Percentiles rank a stretch among this genome's conserved stretches.
Conservation (phyloP, 2,329 filamentous ascomycete genomes). For the Zymoseptoria crescenta region DNA sequence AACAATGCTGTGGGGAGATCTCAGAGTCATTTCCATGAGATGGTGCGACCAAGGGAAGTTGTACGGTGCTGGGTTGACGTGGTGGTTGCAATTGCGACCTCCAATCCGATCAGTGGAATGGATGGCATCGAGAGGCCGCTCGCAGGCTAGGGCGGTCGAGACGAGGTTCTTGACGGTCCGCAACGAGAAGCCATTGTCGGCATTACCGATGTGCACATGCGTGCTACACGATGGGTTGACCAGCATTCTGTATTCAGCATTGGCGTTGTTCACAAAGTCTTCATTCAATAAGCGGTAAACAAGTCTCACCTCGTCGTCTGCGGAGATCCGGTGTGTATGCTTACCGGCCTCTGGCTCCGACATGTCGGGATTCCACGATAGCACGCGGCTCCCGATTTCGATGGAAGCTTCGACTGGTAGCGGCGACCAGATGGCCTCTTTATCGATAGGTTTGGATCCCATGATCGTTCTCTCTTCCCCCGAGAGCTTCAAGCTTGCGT, state of each 20-base stretch:
- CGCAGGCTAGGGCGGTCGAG: not conserved
- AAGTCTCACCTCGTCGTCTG: not conserved
- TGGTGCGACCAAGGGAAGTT: slow-evolving; percentile 10
- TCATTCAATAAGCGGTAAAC: not conserved
- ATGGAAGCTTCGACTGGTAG: not conserved
- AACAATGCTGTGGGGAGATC: not conserved
- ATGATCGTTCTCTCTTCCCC: not conserved
- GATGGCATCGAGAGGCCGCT: not conserved
- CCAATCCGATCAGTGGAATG: not conserved
- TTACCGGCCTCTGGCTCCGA: not conserved
- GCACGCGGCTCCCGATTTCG: not conserved
- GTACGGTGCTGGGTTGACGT: not conserved
- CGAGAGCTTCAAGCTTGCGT: not conserved
- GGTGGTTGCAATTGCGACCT: not conserved
- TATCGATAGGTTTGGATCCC: not conserved
- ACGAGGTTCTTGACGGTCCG: not conserved
- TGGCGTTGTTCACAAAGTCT: not conserved
- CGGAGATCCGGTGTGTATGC: not conserved
- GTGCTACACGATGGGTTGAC: not conserved
- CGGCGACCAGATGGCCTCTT: not conserved
- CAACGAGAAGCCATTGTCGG: not conserved
- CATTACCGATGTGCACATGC: not conserved
- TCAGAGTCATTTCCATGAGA: not conserved
- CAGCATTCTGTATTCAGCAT: not conserved
- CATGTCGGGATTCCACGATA: not conserved